These are phyloP conservation scores for Fusarium heterosporum DNA, from an alignment of 2,329 filamentous ascomycete genomes.

Conservation along the genomic window DNA sequence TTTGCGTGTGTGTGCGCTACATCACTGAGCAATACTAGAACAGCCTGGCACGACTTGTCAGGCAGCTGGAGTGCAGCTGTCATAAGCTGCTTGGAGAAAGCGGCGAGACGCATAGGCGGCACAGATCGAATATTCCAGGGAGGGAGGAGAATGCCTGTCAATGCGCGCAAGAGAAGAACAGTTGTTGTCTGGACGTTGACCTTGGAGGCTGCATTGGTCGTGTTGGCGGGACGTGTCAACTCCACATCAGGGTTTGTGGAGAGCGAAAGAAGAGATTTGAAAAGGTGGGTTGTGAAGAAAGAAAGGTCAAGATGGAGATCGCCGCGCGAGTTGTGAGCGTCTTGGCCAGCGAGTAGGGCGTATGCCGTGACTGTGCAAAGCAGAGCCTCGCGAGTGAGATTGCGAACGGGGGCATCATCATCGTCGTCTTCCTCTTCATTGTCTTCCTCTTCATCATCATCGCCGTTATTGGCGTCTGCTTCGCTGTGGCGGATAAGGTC, in stretches of 20 bases:
- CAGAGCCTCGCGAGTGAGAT: slow-evolving; percentile 85
- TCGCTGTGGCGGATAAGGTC: slow-evolving; percentile 87
- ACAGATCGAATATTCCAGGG: slow-evolving; percentile 77
- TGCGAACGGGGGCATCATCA: slow-evolving; percentile 66
- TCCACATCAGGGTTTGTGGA: slow-evolving; percentile 89
- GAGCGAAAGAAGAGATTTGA: slow-evolving; percentile 83
- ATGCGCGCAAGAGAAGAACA: slow-evolving; percentile 87
- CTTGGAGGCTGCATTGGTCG: slow-evolving; percentile 65
- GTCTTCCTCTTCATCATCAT: slow-evolving; percentile 57
- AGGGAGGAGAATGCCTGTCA: slow-evolving; percentile 84
- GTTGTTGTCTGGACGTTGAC: slow-evolving; percentile 97
- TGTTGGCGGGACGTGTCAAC: slow-evolving; percentile 65
- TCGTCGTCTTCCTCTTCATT: slow-evolving; percentile 60
- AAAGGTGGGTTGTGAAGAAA: slow-evolving; percentile 96
- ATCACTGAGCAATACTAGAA: slow-evolving; percentile 81
- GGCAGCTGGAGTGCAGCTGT: slow-evolving; percentile 85
- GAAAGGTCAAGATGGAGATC: slow-evolving; percentile 89
- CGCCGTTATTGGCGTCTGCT: slow-evolving; percentile 62
- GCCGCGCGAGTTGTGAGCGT: slow-evolving; percentile 84
- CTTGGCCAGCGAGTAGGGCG: slow-evolving; percentile 94
- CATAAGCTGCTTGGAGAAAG: slow-evolving; percentile 93
- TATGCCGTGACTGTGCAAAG: slow-evolving; percentile 97
- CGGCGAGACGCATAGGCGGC: slow-evolving; percentile 86
- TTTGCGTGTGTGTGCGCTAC: slow-evolving; percentile 84
- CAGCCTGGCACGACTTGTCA: slow-evolving; percentile 86